Evolutionary conservation across 2,329 filamentous ascomycete species (phyloP).

Genomic region (Neodidymelliopsis sp.): DNA sequence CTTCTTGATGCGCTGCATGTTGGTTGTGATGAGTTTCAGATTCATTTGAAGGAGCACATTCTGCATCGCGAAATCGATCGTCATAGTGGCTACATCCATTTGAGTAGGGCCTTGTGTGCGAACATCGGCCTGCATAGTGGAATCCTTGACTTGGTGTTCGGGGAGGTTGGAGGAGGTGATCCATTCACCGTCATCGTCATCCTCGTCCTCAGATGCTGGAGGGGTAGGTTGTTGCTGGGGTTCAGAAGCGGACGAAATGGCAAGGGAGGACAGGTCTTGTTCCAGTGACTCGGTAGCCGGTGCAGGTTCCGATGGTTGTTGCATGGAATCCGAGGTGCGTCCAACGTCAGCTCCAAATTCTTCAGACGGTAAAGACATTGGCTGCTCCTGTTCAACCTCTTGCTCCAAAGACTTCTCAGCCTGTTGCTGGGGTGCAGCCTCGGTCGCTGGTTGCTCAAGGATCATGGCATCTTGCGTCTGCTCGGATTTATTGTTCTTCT

Average conservation of each 20-base stretch:
- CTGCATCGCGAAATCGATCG: constrained; percentile 97
- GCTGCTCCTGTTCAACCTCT: constrained; percentile 7
- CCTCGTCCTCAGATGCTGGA: constrained; percentile 36
- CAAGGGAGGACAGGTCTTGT: constrained; percentile 30
- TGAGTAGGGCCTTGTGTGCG: constrained; percentile 61
- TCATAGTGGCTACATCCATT: constrained; percentile 89
- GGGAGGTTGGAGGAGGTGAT: constrained; percentile 94
- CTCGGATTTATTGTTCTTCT: constrained; percentile 11
- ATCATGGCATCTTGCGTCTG: constrained; percentile 1
- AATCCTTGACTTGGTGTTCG: constrained; percentile 77
- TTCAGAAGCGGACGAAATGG: constrained; percentile 21
- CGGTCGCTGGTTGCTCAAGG: constrained; percentile 11
- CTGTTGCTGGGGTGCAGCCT: constrained; percentile 19
- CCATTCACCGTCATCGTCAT: constrained; percentile 73
- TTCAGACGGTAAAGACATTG: constrained; percentile 7
- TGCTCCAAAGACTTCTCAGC: constrained; percentile 17
- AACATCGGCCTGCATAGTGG: constrained; percentile 48
- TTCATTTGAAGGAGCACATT: constrained; percentile 96
- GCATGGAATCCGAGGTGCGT: constrained; percentile 8
- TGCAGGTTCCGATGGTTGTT: constrained; percentile 1
- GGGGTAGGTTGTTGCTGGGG: constrained; percentile 26
- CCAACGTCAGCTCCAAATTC: constrained; percentile 13
- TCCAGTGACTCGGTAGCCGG: constrained; percentile 17
- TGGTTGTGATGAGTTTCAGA: constrained; percentile 82
- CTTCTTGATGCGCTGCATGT: constrained; percentile 79